Evolutionary conservation across 192 early-diverging fungal species (phyloP), one percentile per base, ranked within the genome.

Genomic region (Backusella luteola): DNA sequence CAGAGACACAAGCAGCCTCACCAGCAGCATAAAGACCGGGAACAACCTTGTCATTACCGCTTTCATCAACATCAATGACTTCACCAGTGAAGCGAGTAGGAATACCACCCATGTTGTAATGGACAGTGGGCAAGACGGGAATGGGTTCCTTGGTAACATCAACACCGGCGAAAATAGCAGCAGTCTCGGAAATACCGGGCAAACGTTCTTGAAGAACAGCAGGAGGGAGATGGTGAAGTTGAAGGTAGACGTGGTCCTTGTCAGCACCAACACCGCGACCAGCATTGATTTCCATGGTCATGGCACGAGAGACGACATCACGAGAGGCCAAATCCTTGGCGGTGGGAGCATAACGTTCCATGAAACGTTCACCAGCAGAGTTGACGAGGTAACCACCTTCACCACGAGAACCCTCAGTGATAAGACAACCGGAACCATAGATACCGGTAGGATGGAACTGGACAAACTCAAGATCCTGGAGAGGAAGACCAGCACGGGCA

Each of bases 31-130:
- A 99, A 74, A 99, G 90, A 34, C 98, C 98, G 69, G 95, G 95
- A n/a, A 99, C 96, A 73, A 97, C 85, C 69, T 90, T 81, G 79
- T 99, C 96, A 71, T 93, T 89, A 75, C 97, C 97, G 69, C 94
- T 90, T 75, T 89, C 82, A 69, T 91, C 87, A 73, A 91, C 84
- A 68, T 86, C 89, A 84, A 99, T 87, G 35, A 97, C 97, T 87
- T 99, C 95, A 73, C 97, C 97, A 75, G 95, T 97, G 92, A 96
- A 98, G 73, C 89, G 90, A 34, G 98, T 98, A 39, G 98, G 98
- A 74, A 99, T 98, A 86, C 98, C 96, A 79, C 98, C 98, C 96
- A 99, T 98, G 90, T 98, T 99, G 92, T 97, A 97, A 88, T 99
- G 98, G 79, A 98, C 98, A 76, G 98, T 98, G 74, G 98, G 98